These are phyloP conservation scores for Hortiboletus campestris DNA, from an alignment of 768 basidiomycete genomes.

Conservation along the genomic window DNA sequence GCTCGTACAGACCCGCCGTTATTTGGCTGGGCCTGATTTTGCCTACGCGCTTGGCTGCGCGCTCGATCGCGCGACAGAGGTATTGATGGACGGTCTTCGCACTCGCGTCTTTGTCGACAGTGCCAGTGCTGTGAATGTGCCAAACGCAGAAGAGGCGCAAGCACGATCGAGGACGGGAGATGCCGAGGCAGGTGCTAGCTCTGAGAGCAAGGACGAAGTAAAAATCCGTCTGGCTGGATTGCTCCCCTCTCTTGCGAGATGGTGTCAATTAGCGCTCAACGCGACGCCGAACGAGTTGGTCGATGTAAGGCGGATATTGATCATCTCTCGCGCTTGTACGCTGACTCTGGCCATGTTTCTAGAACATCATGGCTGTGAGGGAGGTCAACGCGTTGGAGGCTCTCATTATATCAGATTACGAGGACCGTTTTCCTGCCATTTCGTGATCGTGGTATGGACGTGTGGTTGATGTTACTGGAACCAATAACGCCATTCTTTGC, in stretches of 20 bases:
- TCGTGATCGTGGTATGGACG: conserved; percentile 7
- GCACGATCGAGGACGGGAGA: conserved; percentile 11
- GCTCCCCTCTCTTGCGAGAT: conserved; percentile 75
- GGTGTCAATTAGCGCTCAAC: conserved; percentile 69
- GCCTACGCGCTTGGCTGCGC: conserved; percentile 66
- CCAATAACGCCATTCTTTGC: neutral
- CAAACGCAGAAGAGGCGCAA: conserved; percentile 10
- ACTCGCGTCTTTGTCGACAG: conserved; percentile 55
- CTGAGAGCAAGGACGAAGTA: conserved; percentile 34
- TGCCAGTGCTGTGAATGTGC: conserved; percentile 8
- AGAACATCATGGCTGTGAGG: conserved; percentile 61
- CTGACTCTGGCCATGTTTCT: neutral
- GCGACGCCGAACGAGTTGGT: conserved; percentile 77
- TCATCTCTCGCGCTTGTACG: neutral
- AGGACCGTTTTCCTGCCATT: conserved; percentile 40
- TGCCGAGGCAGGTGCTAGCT: conserved; percentile 10
- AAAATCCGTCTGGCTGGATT: conserved; percentile 74
- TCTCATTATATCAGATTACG: conserved; percentile 68
- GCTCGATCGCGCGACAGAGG: conserved; percentile 65
- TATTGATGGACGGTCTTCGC: conserved; percentile 63
- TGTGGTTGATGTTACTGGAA: neutral
- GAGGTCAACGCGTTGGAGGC: conserved; percentile 72
- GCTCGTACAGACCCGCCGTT: conserved; percentile 63
- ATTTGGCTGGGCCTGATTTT: conserved; percentile 70
- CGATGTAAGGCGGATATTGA: conserved; percentile 57